Evolutionary conservation across 768 basidiomycete genomes (phyloP), one percentile per base, ranked within the genome.

Genomic region (Aureoboletus auriporus): DNA sequence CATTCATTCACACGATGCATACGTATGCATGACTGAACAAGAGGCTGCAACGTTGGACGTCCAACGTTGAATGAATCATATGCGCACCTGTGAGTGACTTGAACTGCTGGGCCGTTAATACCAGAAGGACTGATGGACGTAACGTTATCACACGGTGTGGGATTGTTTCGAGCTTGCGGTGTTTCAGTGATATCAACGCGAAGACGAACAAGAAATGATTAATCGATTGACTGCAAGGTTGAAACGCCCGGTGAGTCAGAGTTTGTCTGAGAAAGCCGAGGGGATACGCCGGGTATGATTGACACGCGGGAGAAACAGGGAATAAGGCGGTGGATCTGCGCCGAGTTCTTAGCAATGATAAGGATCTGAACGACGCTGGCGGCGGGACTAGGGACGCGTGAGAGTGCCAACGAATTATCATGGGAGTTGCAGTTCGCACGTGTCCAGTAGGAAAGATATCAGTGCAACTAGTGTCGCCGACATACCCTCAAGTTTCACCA

Each of bases 401-500:
- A 23, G 20, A 23, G 20, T 23, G 20, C 20, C 20, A 23, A 23
- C 20, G 20, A 23, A 23, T 23, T 33, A 33, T 33, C 31, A 23
- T 23, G 20, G 20, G 20, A 23, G 20, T 23, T 13, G 31, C 31
- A 10, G 23, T 39, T 47, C 46, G 34, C 59, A 57, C 58, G 58
- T 46, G 54, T 29, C 12, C 20, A 23, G 20, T 23, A 23, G 20
- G 20, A 23, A 23, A 23, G 20, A 23, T 28, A 38, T 33, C 33
- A 33, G 33, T 12, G 33, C 14, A 4, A 11, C 28, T 13, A 42
- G n/a, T 41, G 49, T 51, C 59, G 55, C 52, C 49, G 39, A 52
- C 41, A 50, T 52, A 44, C 29, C 33, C 26, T 39, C 50, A 61
- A 53, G 20, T 33, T 33, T 53, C 62, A 33, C 26, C 45, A 86